phyloP scores from a whole-genome alignment of 257 asterid species.

The Solanum piurae region DNA sequence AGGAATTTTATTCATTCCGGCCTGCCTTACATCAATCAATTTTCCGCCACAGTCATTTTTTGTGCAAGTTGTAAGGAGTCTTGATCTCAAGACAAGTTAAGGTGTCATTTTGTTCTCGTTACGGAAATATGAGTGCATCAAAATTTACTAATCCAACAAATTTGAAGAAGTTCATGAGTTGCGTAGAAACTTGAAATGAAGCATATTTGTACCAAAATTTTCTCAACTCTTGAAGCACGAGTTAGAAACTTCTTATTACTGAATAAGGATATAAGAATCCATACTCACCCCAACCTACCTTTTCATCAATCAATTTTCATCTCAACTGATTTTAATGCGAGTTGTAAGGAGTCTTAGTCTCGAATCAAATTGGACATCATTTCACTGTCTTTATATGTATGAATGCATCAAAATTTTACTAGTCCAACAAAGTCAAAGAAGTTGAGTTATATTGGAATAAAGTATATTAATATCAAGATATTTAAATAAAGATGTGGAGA shows the following conservation, averaged over 20 bases:
- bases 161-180: background rate
- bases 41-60: accelerated
- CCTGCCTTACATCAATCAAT: background rate
- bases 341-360: background rate
- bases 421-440: background rate
- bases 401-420: background rate
- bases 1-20: background rate
- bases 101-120: background rate
- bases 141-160: background rate
- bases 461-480: background rate
- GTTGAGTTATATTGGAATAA: background rate
- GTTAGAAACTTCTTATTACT: background rate
- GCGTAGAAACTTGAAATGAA: accelerated
- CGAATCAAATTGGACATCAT: background rate
- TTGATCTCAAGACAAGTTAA: background rate
- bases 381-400: background rate
- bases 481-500: background rate
- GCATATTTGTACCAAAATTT: background rate
- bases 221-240: background rate
- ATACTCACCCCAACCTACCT: too few species aligned
- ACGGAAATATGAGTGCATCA: background rate
- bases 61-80: background rate
- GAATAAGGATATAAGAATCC: background rate
- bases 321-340: background rate
- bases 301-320: background rate